Evolutionary conservation across 768 basidiomycete species (phyloP), one percentile per base, ranked within the genome.

Genomic region (Leccinum incarnatum): DNA sequence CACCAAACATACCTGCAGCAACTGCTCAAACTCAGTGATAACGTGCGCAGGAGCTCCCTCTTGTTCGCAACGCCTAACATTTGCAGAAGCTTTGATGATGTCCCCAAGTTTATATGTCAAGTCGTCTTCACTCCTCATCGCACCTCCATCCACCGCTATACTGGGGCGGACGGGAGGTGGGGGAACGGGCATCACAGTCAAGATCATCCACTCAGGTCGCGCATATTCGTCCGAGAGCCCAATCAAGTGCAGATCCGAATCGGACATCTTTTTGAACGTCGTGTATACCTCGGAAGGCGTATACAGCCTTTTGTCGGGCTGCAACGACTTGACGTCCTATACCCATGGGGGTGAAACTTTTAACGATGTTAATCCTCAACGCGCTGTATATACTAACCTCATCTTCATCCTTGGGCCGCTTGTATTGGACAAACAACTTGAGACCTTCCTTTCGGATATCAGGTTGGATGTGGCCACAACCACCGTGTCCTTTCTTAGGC

Each of bases 151-250:
- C 29, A 98, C 92, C 12, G 96, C 90, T 57, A 99, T 98, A 76
- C 94, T 96, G 0, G 97, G 97, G 51, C 97, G 93, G 55, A 99
- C 97, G 8, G 97, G 94, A 6, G 96, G 96, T 2, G 97, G 97
- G 2, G 97, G 97, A 0, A 99, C 96, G 36, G 97, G 97, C 72
- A 98, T 83, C 37, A 98, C 94, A 0, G 97, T 98, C 45, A 98
- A 78, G 64, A 99, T 97, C 97, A 99, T 98, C 97, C 97, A 99
- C 68, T 98, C 94, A 2, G 97, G 97, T 45, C 95, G 86, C 7
- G 97, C 96, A 70, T 97, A 98, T 70, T 93, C 92, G 58, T 95
- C 92, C 27, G 91, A 95, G 10, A 98, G 85, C 37, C 97, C 97
- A 63, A 98, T 84, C 27, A 95, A 79, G 62, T 87, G 83, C 15